phyloP scores from a whole-genome alignment of 129 eudicot species.

The Lactuca sativa region DNA sequence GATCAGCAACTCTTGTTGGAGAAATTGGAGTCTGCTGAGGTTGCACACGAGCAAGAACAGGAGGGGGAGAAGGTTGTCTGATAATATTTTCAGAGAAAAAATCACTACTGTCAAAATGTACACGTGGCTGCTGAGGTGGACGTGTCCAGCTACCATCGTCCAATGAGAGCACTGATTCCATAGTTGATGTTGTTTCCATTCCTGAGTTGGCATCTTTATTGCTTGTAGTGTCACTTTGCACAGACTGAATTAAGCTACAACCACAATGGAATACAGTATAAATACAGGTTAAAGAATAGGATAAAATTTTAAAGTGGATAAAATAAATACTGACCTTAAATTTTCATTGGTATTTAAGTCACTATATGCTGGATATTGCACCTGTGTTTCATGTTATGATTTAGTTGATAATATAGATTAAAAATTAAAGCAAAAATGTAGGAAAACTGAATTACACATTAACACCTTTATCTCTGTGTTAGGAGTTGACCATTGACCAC shows the following conservation, averaged over 20 bases:
- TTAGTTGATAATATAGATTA: conserved; percentile 6
- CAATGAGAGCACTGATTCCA: conserved; percentile 84
- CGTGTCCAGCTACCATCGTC: conserved; percentile 89
- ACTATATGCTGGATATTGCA: conserved; percentile 67
- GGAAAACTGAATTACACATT: conserved; percentile 27
- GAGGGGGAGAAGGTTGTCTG: conserved; percentile 94
- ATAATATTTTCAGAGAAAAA: conserved; percentile 58
- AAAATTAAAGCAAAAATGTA: conserved; percentile 11
- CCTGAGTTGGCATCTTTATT: conserved; percentile 43
- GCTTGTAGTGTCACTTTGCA: conserved; percentile 37
- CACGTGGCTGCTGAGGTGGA: conserved; percentile 38
- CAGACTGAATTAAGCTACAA: conserved; percentile 60
- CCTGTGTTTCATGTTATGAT: conserved; percentile 44
- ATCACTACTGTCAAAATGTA: conserved; percentile 35
- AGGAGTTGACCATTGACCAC: conserved; percentile 71
- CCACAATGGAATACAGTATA: conserved; percentile 19
- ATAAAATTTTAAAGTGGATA: neutral
- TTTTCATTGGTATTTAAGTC: conserved; percentile 53
- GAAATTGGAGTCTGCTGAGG: conserved; percentile 60
- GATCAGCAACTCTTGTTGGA: conserved; percentile 92
- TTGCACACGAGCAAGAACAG: conserved; percentile 86
- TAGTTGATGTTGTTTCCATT: conserved; percentile 59
- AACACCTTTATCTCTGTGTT: conserved; percentile 69
- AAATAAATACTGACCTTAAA: conserved; percentile 49
- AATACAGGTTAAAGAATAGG: no score